Conservation (phyloP, 108 stramenopile genomes). For the Skeletonema marinoi region DNA sequence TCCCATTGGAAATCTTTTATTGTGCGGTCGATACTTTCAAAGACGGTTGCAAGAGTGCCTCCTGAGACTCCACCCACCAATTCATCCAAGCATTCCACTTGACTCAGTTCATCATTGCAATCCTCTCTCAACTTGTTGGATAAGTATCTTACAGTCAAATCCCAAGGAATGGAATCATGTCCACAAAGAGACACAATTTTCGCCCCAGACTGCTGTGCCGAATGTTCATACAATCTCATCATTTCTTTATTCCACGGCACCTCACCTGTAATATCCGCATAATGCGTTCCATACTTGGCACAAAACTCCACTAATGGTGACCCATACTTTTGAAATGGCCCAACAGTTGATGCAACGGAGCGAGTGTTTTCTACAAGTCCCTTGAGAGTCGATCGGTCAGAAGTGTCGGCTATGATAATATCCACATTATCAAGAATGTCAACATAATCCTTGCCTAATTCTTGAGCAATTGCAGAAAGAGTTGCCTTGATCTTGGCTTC, state of each 20-base stretch:
- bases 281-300: slow-evolving; percentile 79
- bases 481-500: slow-evolving; percentile 51
- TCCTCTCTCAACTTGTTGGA: slow-evolving; percentile 44
- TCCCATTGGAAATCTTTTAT: slow-evolving; percentile 13
- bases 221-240: slow-evolving; percentile 58
- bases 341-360: slow-evolving; percentile 84
- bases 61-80: slow-evolving; percentile 54
- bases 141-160: slow-evolving; percentile 62
- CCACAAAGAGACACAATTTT: slow-evolving; percentile 83
- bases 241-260: slow-evolving; percentile 79
- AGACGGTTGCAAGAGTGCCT: slow-evolving; percentile 57
- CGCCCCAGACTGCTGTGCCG: slow-evolving; percentile 63
- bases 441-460: slow-evolving; percentile 32
- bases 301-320: slow-evolving; percentile 77
- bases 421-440: slow-evolving; percentile 36
- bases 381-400: slow-evolving; percentile 57
- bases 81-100: slow-evolving; percentile 60
- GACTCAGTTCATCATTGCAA: slow-evolving; percentile 38
- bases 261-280: slow-evolving; percentile 95
- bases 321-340: slow-evolving; percentile 88
- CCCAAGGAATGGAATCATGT: slow-evolving; percentile 91
- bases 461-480: slow-evolving; percentile 25
- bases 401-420: slow-evolving; percentile 64
- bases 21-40: slow-evolving; percentile 16
- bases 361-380: slow-evolving; percentile 73